Conservation (phyloP, 441 rosid species). For the Melastoma candidum region DNA sequence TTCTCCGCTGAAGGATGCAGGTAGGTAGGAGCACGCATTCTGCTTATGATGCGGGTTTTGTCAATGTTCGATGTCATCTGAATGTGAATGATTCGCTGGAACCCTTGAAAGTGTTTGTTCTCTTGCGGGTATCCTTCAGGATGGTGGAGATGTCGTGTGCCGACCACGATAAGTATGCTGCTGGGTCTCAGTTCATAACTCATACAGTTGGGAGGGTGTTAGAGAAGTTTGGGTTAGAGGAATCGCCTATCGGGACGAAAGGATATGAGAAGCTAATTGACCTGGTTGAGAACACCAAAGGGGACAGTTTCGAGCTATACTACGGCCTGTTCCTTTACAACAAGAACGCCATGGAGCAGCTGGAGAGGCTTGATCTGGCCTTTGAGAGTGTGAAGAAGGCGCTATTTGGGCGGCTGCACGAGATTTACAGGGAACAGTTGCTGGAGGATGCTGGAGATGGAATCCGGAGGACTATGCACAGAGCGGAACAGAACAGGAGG, state of each 20-base stretch:
- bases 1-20: conserved; percentile 49
- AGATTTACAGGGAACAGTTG: conserved; percentile 25
- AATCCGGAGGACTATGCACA: conserved; percentile 23
- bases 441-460: conserved; percentile 20
- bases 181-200: conserved; percentile 49
- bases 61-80: too few species aligned
- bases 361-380: conserved; percentile 44
- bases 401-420: conserved; percentile 37
- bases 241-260: conserved; percentile 49
- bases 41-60: too few species aligned
- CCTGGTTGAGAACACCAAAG: conserved; percentile 40
- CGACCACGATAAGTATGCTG: conserved; percentile 41
- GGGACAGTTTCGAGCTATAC: conserved; percentile 46
- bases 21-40: too few species aligned
- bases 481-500: conserved; percentile 17
- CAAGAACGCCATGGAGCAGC: conserved; percentile 59
- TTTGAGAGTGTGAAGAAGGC: conserved; percentile 49
- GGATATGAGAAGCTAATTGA: conserved; percentile 48
- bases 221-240: conserved; percentile 30
- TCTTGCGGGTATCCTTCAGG: conserved; percentile 2
- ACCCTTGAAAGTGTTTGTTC: too few species aligned
- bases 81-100: too few species aligned
- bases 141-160: conserved; percentile 71
- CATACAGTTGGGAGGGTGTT: conserved; percentile 45
- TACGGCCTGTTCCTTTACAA: conserved; percentile 59